These are phyloP conservation scores for Daldinia decipiens DNA, from an alignment of 495 filamentous ascomycete species.

Conservation along the genomic window DNA sequence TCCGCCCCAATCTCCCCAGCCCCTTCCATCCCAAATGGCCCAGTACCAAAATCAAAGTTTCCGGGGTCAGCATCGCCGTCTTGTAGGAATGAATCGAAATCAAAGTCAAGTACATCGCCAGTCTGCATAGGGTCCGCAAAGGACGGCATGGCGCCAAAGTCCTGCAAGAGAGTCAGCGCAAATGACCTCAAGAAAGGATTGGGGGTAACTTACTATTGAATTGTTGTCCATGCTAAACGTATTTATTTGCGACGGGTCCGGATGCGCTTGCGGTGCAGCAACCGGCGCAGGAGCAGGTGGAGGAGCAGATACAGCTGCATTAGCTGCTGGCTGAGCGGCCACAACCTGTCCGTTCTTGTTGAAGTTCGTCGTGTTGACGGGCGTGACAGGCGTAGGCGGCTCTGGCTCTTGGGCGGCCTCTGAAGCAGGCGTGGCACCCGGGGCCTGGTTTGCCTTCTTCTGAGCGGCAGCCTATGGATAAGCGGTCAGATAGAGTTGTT, in stretches of 20 bases:
- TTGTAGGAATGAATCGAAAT: conserved; percentile 94
- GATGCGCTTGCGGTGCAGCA: conserved; percentile 59
- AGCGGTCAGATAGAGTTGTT: conserved; percentile 45
- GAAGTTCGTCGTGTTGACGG: conserved; percentile 75
- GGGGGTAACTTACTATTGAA: conserved; percentile 50
- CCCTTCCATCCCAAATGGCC: conserved; percentile 56
- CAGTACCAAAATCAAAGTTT: conserved; percentile 58
- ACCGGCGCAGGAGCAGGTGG: conserved; percentile 59
- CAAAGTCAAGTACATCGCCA: conserved; percentile 85
- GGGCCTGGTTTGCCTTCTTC: conserved; percentile 72
- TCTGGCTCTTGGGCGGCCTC: conserved; percentile 76
- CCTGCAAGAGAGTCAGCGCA: conserved; percentile 41
- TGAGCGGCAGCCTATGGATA: conserved; percentile 66
- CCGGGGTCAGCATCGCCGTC: conserved; percentile 54
- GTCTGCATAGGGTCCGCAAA: conserved; percentile 70
- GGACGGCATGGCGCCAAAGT: conserved; percentile 59
- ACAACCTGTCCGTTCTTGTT: conserved; percentile 64
- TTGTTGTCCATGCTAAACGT: conserved; percentile 49
- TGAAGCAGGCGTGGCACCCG: conserved; percentile 78
- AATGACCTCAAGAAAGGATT: neutral
- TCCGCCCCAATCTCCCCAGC: conserved; percentile 61
- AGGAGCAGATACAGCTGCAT: conserved; percentile 55
- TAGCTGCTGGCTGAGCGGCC: conserved; percentile 56
- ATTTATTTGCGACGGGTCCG: conserved; percentile 52
- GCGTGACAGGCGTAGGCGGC: conserved; percentile 86